Base-by-base conservation (phyloP, 257 asterid genomes). In the Solanum rostratum region DNA sequence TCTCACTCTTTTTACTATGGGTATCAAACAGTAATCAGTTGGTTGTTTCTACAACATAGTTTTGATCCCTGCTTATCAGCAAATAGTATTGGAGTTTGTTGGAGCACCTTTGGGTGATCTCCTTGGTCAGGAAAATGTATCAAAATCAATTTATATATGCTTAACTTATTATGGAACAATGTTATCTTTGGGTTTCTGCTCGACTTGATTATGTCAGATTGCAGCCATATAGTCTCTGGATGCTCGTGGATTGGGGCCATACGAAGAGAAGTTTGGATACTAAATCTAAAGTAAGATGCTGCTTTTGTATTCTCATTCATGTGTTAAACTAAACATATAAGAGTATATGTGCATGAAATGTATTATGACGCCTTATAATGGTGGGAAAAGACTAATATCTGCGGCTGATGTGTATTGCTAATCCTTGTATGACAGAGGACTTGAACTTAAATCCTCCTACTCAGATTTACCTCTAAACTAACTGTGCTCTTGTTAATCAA, bases 181-280 rank as follows among this genome's bases (percentile, higher is more conserved):
- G n/a, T 55, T 55, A 55, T 55, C 62, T 57, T 57, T 19, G 63
- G 66, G 46, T 43, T 43, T 7, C 46, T 43, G 10, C 10, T 43
- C 46, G 10, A 43, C 46, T 43, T 43, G 46, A 27, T 13, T n/a
- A 62, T 24, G 65, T 33, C 37, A 33, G 9, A 10, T 8, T 90
- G 90, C 91, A 93, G 99, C 83, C 91, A 84, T 74, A 92, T 95
- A 71, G 99, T 94, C 46, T 97, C 87, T 96, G 94, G 99, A 95
- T 91, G 99, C 99, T 87, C 97, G 98, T 29, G 99, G 98, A 83
- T 84, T 94, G 90, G 98, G 99, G 24, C 97, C 98, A 8, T 96
- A 91, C 27, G 99, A 96, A 85, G 99, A 91, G 92, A 84, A 88
- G 80, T n/a, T 87, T 96, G 84, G 97, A 91, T 78, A 80, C 97